These are phyloP conservation scores for Nicotiana paniculata DNA, from an alignment of 257 asterid genomes.

Conservation along the genomic window DNA sequence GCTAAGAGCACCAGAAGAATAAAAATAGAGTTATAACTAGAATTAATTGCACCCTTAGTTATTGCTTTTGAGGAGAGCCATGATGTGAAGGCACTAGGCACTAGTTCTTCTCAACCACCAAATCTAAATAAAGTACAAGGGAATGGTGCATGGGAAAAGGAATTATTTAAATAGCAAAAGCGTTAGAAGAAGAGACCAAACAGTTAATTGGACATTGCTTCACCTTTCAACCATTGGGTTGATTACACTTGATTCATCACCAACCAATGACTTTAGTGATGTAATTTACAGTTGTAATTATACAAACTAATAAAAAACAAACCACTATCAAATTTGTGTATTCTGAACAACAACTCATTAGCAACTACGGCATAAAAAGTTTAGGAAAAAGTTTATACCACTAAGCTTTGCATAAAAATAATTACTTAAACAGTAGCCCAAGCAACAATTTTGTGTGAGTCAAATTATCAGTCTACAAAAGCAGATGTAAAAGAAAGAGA, in stretches of 20 bases:
- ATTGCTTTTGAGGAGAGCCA: not conserved
- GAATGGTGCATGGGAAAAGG: not conserved
- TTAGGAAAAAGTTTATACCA: not conserved
- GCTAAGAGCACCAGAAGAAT: not conserved
- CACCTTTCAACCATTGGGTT: not conserved
- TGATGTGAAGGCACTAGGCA: not conserved
- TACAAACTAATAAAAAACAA: not conserved
- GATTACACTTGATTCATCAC: not conserved
- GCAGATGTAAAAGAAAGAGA: not conserved
- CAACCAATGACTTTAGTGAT: not conserved
- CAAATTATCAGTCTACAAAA: not conserved
- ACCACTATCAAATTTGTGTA: not conserved
- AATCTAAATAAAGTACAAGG: not conserved
- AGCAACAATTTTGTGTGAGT: not conserved
- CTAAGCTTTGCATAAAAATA: not conserved
- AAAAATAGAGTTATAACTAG: not conserved
- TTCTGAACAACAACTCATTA: not conserved
- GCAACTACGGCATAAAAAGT: not conserved
- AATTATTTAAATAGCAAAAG: not conserved
- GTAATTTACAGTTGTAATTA: not conserved
- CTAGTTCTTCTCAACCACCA: not conserved
- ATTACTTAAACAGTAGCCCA: not conserved
- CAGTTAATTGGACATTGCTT: not conserved
- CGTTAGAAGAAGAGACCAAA: not conserved
- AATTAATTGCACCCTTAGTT: not conserved